A percentile compares a stretch with the other conserved stretches of the same genome.
Evolutionary conservation across 83 land plant species (phyloP).

Genomic region (Larix sibirica): DNA sequence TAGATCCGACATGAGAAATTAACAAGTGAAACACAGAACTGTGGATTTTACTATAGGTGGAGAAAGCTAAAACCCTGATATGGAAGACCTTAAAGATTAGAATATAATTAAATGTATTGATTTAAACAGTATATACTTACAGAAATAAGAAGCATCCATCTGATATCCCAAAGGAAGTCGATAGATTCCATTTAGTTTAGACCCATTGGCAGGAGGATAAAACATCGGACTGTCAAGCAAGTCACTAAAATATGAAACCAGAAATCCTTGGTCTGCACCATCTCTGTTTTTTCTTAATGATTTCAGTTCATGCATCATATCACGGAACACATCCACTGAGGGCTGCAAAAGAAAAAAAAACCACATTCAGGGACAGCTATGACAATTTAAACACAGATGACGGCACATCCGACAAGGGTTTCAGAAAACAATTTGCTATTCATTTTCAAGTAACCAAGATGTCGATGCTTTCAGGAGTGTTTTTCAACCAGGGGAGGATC

Average conservation of each 20-base stretch:
- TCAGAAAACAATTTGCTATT: no score
- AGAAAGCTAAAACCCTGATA: background rate
- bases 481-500: background rate
- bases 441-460: background rate
- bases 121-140: slow-evolving; percentile 23
- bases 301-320: slow-evolving; percentile 29
- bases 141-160: slow-evolving; percentile 62
- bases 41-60: background rate
- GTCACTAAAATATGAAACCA: slow-evolving; percentile 39
- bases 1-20: background rate
- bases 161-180: slow-evolving; percentile 57
- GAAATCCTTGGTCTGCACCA: slow-evolving; percentile 60
- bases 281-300: slow-evolving; percentile 29
- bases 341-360: slow-evolving; percentile 33
- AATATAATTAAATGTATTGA: background rate
- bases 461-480: background rate
- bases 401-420: background rate
- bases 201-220: slow-evolving; percentile 45
- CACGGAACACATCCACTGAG: slow-evolving; percentile 34
- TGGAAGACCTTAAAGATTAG: background rate
- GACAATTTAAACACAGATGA: background rate
- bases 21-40: background rate
- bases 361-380: background rate
- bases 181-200: slow-evolving; percentile 38
- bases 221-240: slow-evolving; percentile 46